Evolutionary conservation across 208 protist species (phyloP), one percentile per base, ranked within the genome.

Genomic region (Acanthamoeba polyphaga): DNA sequence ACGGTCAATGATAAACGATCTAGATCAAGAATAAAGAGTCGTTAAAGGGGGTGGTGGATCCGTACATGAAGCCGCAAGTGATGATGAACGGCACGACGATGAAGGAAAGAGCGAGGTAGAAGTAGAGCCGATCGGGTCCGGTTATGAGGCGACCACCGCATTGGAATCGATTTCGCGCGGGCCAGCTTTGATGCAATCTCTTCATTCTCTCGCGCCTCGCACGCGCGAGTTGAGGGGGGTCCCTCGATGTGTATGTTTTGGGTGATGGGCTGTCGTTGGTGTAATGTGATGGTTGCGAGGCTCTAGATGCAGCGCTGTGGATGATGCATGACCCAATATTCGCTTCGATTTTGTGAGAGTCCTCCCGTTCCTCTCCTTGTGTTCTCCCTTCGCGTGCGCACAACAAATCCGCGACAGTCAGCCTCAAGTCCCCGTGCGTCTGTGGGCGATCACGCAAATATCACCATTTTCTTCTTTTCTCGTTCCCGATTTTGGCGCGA

Each of bases 21-120:
- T 17, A 13, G 12, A 85, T 46, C 43, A 22, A 85, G 15, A 27
- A 85, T 58, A n/a, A 55, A 32, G 1, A 7, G 15, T 38, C 38
- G 53, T 19, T 64, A 8, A 64, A 27, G 8, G 9, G 24, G 22
- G 43, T 1, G 46, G 34, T 29, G 13, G n/a, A 22, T 46, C 13
- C 60, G 27, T 76, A 92, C 85, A 68, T 68, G 49, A 92, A 74
- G 19, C 58, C 85, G 38, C 53, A 92, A 6, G 55, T 3, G n/a
- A 92, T 6, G 32, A 92, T 53, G 32, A 92, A 76, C 19, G 85
- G 85, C 5, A 92, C 27, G 6, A 92, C 19, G 38, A 92, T 68
- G 43, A 92, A 74, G 13, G 85, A 43, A 24, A 92, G 53, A 1
- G 85, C 85, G 22, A 92, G 85, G 85, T 92, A 92, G 85, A 92